Base-by-base conservation (phyloP, 2,329 filamentous ascomycete species). In the Colletotrichum lindemuthianum region DNA sequence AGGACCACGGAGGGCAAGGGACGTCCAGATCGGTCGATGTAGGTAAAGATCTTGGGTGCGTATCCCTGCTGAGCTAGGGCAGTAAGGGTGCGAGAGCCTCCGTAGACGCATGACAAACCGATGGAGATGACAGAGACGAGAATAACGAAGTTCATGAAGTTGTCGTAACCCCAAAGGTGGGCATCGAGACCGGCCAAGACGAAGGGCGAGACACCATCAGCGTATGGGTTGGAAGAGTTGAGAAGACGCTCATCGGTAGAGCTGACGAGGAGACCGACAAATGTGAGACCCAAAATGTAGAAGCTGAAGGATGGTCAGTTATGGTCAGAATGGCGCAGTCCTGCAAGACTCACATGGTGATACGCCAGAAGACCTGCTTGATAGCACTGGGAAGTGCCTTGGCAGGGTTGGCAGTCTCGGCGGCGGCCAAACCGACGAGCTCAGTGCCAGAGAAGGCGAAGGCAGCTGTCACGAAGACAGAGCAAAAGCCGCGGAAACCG, bases 321-420 rank as follows among this genome's bases (percentile, higher is more conserved):
- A 12, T 2, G 32, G 4, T 5, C 1, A 74, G 79, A 6, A 73
- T 71, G 67, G 68, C 11, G 15, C 9, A 40, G 5, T 9, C 0
- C 8, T 33, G 1, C 0, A 0, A 1, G 0, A 44, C 61, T 50
- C 34, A 74, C 67, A 83, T 73, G n/a, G 79, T 81, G 68, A 84
- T 82, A 72, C 82, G 80, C 81, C 81, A 83, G 69, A 83, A 84
- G 37, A 84, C 90, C 76, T 95, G 92, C 80, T 93, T 95, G 72
- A 93, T 88, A 2, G 92, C 92, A 24, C 88, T 89, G 0, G 92
- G 92, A 0, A 96, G 83, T 0, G 89, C 86, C 73, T 91, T 88
- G 67, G 87, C 84, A 1, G 90, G 90, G 71, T 91, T 90, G 4
- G 74, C 77, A 0, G 88, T 86, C 76, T 92, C 90, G 11, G 89